phyloP scores from a whole-genome alignment of 2,329 filamentous ascomycete species.

The Pestalotiopsis sp. region DNA sequence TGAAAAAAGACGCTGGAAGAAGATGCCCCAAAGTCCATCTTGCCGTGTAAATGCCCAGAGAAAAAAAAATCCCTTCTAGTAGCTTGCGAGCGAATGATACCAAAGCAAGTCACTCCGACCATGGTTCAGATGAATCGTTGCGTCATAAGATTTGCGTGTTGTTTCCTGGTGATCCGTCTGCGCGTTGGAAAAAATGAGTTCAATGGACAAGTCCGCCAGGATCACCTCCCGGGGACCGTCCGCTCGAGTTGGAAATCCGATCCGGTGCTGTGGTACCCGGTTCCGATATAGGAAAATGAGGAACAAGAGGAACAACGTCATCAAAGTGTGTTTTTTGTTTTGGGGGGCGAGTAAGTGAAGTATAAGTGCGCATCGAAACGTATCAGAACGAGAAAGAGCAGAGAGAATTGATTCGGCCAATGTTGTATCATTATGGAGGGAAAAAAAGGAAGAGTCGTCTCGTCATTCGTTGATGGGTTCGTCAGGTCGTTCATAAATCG shows the following conservation, averaged over 20 bases:
- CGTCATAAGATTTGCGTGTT: conserved; percentile 34
- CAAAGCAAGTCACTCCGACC: conserved; percentile 1
- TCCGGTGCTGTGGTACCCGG: conserved; percentile 28
- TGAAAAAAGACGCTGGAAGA: neutral
- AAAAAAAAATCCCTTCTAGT: neutral
- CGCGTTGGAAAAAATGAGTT: neutral
- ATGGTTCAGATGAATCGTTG: neutral
- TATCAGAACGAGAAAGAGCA: conserved; percentile 13
- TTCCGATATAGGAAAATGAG: conserved; percentile 18
- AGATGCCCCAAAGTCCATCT: neutral
- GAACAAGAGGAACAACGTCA: conserved; percentile 16
- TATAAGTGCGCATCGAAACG: conserved; percentile 13
- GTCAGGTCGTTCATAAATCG: conserved; percentile 33
- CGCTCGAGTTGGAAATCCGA: conserved; percentile 22
- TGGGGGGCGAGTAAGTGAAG: conserved; percentile 7
- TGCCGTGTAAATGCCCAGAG: conserved; percentile 3
- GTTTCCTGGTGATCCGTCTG: conserved; percentile 16
- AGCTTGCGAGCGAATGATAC: conserved; percentile 6
- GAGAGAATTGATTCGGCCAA: neutral
- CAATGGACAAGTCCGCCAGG: conserved; percentile 16
- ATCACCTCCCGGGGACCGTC: conserved; percentile 20
- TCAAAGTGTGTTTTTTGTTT: conserved; percentile 7
- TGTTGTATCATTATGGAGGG: conserved; percentile 4
- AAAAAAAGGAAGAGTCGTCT: conserved; percentile 9
- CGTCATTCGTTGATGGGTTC: conserved; percentile 20